Evolutionary conservation across 495 filamentous ascomycete genomes (phyloP), one percentile per base, ranked within the genome.

Genomic region (Coniosporium apollinis): DNA sequence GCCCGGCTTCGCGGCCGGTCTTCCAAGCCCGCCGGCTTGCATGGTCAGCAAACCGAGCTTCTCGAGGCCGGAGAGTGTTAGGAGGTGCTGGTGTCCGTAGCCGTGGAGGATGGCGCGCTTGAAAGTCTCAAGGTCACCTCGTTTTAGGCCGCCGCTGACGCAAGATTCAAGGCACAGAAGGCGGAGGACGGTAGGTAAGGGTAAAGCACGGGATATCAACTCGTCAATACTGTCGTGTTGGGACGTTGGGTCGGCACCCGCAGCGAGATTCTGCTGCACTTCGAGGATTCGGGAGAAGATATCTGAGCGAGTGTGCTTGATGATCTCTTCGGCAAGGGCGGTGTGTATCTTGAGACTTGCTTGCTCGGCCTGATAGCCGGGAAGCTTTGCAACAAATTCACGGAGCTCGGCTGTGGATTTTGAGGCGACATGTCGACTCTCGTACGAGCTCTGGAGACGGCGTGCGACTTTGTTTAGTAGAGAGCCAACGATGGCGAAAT

Each of bases 191-290:
- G 75, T 74, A 11, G 75, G 69, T 2, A 96, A 57, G 1, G 87
- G 76, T 0, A 78, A 68, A 40, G 82, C 77, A 33, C 87, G 79
- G 5, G 82, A 76, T 33, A 99, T 91, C 14, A 99, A 66, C 51
- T 99, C 91, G 57, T 89, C 82, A 38, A 99, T 82, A 2, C 71
- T 70, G 19, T 92, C 83, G 49, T 92, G 83, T 54, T 92, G 82
- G 14, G 79, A 79, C 13, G 73, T 78, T 10, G 86, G 76, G 48
- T 97, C 89, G 15, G 81, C 69, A 32, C 86, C 89, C 2, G 83
- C 83, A n/a, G 82, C 84, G 36, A 94, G 69, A 47, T 91, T 92
- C 56, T 96, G 91, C 52, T 99, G 91, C 6, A 94, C 79, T 57
- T 96, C 91, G 1, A 96, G 62, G 24, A 80, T 63, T 45, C 81